A percentile compares a stretch with the other conserved stretches of the same genome.
Evolutionary conservation across 768 basidiomycete species (phyloP).

Genomic region (Hygrophorus russula): DNA sequence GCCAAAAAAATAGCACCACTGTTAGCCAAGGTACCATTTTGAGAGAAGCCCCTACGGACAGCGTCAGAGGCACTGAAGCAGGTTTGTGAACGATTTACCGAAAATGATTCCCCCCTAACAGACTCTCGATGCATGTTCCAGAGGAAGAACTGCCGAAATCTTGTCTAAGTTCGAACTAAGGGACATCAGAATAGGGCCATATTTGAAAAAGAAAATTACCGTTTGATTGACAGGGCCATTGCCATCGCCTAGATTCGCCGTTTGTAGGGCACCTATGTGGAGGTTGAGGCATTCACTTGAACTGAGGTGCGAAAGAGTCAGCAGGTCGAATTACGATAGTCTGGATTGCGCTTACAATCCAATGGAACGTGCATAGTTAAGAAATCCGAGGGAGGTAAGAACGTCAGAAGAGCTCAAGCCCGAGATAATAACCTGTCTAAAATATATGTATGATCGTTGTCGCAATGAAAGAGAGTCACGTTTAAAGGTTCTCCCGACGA

Average conservation of each 20-base stretch:
- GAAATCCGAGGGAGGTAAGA: constrained; percentile 41
- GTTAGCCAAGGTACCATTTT: constrained; percentile 39
- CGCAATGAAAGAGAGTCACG: constrained; percentile 24
- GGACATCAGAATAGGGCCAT: constrained; percentile 14
- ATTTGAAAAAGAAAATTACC: constrained; percentile 23
- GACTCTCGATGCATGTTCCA: constrained; percentile 67
- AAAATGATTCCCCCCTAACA: constrained; percentile 73
- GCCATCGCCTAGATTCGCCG: constrained; percentile 73
- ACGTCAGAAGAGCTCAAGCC: constrained; percentile 46
- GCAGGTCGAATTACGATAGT: constrained; percentile 14
- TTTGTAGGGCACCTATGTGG: constrained; percentile 52
- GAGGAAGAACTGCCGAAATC: constrained; percentile 55
- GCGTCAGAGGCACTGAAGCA: constrained; percentile 21
- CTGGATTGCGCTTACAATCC: constrained; percentile 39
- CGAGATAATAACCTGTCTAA: constrained; percentile 47
- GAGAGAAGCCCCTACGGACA: constrained; percentile 34
- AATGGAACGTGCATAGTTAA: constrained; percentile 50
- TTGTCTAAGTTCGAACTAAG: constrained; percentile 60
- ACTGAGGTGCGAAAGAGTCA: constrained; percentile 10
- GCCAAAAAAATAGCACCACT: constrained; percentile 50
- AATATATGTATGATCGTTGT: background rate
- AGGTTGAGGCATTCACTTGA: constrained; percentile 62
- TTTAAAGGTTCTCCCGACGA: constrained; percentile 65
- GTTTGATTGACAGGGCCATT: constrained; percentile 43
- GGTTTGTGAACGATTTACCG: constrained; percentile 18